A percentile compares a stretch with the other conserved stretches of the same genome.
phyloP scores from a whole-genome alignment of 495 filamentous ascomycete species.

The Astrothelium macrocarpum region DNA sequence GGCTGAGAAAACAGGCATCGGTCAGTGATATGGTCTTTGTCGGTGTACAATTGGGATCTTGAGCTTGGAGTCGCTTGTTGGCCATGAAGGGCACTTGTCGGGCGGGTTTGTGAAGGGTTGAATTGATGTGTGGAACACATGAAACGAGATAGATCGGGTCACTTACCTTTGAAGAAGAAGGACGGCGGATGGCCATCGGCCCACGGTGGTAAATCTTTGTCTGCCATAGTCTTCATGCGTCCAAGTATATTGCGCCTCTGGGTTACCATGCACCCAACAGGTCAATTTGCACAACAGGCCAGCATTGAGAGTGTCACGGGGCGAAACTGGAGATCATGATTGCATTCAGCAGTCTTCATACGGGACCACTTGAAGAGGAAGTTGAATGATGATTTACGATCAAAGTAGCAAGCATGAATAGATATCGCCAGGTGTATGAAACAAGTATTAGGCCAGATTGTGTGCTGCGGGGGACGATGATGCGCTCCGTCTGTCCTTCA shows the following conservation, averaged over 20 bases:
- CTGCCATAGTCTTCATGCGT: not conserved
- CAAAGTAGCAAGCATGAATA: not conserved
- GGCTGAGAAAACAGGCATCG: not conserved
- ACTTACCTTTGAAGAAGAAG: not conserved
- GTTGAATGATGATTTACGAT: not conserved
- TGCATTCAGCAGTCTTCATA: not conserved
- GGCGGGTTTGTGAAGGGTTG: not conserved
- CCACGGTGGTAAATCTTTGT: not conserved
- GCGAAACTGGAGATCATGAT: not conserved
- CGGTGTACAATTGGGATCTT: not conserved
- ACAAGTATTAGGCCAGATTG: not conserved
- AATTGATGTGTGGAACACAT: not conserved
- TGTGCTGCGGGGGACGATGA: too few relatives aligned
- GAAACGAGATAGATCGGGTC: not conserved
- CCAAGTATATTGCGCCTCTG: not conserved
- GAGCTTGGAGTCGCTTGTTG: not conserved
- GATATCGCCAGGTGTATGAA: not conserved
- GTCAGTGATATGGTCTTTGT: not conserved
- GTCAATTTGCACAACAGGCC: not conserved
- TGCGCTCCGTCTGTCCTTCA: too few relatives aligned
- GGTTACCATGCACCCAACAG: not conserved
- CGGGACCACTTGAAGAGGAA: not conserved
- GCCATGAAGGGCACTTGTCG: not conserved
- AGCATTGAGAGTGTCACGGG: not conserved
- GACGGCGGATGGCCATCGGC: not conserved